Evolutionary conservation across 441 rosid species (phyloP).

Genomic region (Syzygium syzygioides): DNA sequence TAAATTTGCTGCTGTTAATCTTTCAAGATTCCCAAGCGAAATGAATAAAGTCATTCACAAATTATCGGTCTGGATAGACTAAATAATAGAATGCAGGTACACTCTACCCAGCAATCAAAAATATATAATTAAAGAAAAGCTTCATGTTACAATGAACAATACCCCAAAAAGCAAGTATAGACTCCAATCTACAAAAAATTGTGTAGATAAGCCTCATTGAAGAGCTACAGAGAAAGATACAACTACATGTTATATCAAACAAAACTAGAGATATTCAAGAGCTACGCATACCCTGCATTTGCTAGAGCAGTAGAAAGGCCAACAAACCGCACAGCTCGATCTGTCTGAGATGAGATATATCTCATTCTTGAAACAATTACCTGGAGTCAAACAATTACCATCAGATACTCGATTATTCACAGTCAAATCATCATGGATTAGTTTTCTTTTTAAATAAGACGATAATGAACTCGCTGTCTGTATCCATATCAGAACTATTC

Average conservation of each 20-base stretch:
- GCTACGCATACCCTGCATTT: slow-evolving; percentile 68
- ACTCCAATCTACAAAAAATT: background rate
- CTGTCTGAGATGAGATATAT: slow-evolving; percentile 98
- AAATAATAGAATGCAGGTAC: background rate
- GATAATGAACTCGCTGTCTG: background rate
- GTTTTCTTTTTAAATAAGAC: background rate
- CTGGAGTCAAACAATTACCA: slow-evolving; percentile 26
- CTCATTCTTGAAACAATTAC: slow-evolving; percentile 99
- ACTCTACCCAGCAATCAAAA: background rate
- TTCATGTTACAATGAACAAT: background rate
- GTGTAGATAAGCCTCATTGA: background rate
- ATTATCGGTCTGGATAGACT: background rate
- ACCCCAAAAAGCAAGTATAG: background rate
- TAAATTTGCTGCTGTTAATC: background rate
- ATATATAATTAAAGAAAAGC: background rate
- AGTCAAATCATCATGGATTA: background rate
- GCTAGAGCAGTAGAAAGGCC: slow-evolving; percentile 99
- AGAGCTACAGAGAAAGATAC: background rate
- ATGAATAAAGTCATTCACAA: background rate
- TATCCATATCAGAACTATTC: background rate
- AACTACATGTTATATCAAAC: slow-evolving; percentile 5
- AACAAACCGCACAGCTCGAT: slow-evolving; percentile 82
- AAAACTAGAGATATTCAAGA: background rate
- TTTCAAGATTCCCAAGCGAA: background rate
- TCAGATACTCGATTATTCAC: background rate